Evolutionary conservation across 352 stramenopile genomes (phyloP).

Genomic region (Phytophthora ramorum): DNA sequence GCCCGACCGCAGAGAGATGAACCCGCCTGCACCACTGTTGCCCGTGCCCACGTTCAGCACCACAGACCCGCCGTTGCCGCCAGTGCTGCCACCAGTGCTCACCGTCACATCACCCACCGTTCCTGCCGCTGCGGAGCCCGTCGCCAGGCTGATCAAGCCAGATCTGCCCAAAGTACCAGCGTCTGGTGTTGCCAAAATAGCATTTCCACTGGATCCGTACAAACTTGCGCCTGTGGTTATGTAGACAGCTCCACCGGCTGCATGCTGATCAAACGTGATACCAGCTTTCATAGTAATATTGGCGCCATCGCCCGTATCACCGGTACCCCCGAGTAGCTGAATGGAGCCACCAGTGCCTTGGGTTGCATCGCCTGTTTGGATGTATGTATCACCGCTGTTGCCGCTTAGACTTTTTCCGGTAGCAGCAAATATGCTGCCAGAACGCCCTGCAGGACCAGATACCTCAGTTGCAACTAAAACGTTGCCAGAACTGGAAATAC

Average conservation of each 20-base stretch:
- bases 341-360: constrained; percentile 38
- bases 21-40: constrained; percentile 24
- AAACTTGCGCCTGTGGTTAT: constrained; percentile 19
- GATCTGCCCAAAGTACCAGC: constrained; percentile 25
- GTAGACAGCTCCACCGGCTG: constrained; percentile 20
- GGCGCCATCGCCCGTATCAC: constrained; percentile 28
- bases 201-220: constrained; percentile 30
- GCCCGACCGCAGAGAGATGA: constrained; percentile 22
- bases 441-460: constrained; percentile 26
- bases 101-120: constrained; percentile 21
- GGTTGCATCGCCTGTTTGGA: constrained; percentile 37
- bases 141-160: constrained; percentile 20
- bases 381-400: constrained; percentile 30
- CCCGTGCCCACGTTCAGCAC: constrained; percentile 22
- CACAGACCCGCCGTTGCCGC: constrained; percentile 32
- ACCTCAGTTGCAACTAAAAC: constrained; percentile 18
- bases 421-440: constrained; percentile 22
- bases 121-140: constrained; percentile 9
- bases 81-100: constrained; percentile 23
- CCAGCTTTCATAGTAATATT: constrained; percentile 33
- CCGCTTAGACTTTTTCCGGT: constrained; percentile 33
- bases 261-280: constrained; percentile 25
- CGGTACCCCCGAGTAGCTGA: constrained; percentile 27
- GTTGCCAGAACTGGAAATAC: constrained; percentile 28
- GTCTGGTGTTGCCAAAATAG: constrained; percentile 19